Percentiles rank a stretch among this genome's conserved stretches.
phyloP scores from a whole-genome alignment of 345 rosid species.

The Lumnitzera littorea region DNA sequence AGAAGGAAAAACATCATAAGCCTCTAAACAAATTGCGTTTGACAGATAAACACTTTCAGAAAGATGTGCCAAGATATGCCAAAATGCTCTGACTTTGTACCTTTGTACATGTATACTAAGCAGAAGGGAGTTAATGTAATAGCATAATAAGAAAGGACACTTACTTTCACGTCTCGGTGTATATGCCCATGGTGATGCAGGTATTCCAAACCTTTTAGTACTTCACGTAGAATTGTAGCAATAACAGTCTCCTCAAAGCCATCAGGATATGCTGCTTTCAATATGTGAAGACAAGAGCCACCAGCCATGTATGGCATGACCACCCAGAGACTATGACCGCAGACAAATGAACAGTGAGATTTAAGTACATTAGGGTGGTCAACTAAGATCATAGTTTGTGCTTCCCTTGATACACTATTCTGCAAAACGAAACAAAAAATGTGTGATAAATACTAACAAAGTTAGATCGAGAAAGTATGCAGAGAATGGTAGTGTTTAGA shows the following conservation, averaged over 20 bases:
- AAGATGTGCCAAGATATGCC: too few species aligned
- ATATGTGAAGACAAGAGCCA: constrained; percentile 93
- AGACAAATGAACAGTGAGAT: constrained; percentile 91
- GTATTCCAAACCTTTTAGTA: constrained; percentile 85
- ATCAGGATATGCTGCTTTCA: constrained; percentile 91
- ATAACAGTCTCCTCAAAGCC: constrained; percentile 93
- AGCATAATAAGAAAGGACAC: constrained; percentile 7
- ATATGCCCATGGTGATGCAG: constrained; percentile 99
- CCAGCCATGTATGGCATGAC: constrained; percentile 99
- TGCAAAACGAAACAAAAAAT: constrained; percentile 14
- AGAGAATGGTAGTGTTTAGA: too few species aligned
- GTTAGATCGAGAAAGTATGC: background rate
- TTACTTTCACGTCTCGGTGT: constrained; percentile 94
- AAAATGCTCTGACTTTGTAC: too few species aligned
- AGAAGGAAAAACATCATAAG: too few species aligned
- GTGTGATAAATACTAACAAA: background rate
- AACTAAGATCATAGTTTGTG: constrained; percentile 88
- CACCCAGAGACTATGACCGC: constrained; percentile 88
- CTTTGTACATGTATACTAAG: too few species aligned
- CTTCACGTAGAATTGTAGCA: constrained; percentile 81
- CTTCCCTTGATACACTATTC: constrained; percentile 84
- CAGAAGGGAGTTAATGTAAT: background rate
- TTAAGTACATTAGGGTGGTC: constrained; percentile 91
- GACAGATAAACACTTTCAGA: too few species aligned
- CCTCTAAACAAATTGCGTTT: too few species aligned